Evolutionary conservation across 495 filamentous ascomycete species (phyloP).

Genomic region (Tuber borchii): DNA sequence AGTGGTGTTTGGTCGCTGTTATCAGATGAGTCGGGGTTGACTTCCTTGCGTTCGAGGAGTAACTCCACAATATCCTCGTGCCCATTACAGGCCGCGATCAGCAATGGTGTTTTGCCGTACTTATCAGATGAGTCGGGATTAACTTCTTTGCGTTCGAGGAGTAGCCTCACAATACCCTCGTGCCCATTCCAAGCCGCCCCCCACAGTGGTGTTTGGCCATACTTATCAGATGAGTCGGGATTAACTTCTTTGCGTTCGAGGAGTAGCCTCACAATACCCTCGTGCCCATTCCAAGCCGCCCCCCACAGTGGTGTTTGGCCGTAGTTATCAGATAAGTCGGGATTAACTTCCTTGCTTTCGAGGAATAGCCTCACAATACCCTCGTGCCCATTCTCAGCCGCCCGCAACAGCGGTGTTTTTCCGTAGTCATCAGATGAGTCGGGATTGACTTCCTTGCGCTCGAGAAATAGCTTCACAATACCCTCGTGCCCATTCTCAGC

Average conservation of each 20-base stretch:
- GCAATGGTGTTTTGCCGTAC: not conserved
- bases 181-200: conserved; percentile 24
- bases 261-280: not conserved
- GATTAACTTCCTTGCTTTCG: not conserved
- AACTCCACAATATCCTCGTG: conserved; percentile 11
- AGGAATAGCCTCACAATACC: conserved; percentile 8
- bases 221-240: conserved; percentile 16
- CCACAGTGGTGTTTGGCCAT: conserved; percentile 16
- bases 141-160: not conserved
- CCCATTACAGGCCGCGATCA: conserved; percentile 26
- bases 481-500: not conserved
- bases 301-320: not conserved
- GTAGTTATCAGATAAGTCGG: not conserved
- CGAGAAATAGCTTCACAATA: not conserved
- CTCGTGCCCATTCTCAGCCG: conserved; percentile 25
- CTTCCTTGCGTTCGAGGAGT: not conserved
- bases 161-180: conserved; percentile 8
- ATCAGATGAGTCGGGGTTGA: not conserved
- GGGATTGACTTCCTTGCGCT: conserved; percentile 5
- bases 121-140: not conserved
- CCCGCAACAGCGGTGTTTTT: conserved; percentile 18
- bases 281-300: not conserved
- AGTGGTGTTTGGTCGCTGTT: not conserved
- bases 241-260: not conserved
- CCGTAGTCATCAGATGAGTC: conserved; percentile 17